Percentiles rank a stretch among this genome's conserved stretches.
These are phyloP conservation scores for Lojkania enalia DNA, from an alignment of 2,329 filamentous ascomycete genomes.

Conservation along the genomic window DNA sequence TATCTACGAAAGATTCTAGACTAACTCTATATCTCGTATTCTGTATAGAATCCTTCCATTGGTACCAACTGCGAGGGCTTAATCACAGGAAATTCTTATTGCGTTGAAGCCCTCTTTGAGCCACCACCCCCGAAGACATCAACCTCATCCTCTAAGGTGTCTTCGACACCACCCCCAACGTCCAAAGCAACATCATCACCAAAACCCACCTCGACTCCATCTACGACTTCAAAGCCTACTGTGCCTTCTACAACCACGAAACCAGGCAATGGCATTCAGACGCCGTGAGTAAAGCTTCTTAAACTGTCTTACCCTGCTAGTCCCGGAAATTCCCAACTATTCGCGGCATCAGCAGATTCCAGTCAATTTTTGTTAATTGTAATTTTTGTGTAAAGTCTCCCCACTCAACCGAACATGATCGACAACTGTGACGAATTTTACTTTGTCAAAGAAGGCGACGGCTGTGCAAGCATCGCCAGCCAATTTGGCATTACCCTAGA, in stretches of 20 bases:
- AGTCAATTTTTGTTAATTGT: no score
- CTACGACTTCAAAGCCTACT: neutral
- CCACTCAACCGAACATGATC: constrained; percentile 2
- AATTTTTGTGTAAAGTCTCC: no score
- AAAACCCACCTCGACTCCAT: neutral
- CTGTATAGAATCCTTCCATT: constrained; percentile 10
- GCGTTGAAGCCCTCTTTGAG: constrained; percentile 7
- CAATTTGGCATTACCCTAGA: constrained; percentile 9
- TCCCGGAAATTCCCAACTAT: no score
- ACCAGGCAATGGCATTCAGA: constrained; percentile 13
- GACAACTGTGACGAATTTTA: constrained; percentile 11
- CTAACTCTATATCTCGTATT: neutral
- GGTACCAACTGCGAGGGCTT: constrained; percentile 3
- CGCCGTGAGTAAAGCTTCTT: no score
- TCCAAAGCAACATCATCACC: neutral
- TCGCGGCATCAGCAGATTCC: no score
- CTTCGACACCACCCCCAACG: neutral
- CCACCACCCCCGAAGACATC: constrained; percentile 2
- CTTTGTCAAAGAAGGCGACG: constrained; percentile 7
- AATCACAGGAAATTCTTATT: constrained; percentile 8
- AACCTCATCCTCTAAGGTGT: neutral
- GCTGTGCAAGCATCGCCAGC: constrained; percentile 11
- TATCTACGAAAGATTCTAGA: no score
- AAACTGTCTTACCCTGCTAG: constrained; percentile 10
- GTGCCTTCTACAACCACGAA: constrained; percentile 11